Evolutionary conservation across 2,329 filamentous ascomycete genomes (phyloP), one percentile per base, ranked within the genome.

Genomic region (Botryotinia globosa): DNA sequence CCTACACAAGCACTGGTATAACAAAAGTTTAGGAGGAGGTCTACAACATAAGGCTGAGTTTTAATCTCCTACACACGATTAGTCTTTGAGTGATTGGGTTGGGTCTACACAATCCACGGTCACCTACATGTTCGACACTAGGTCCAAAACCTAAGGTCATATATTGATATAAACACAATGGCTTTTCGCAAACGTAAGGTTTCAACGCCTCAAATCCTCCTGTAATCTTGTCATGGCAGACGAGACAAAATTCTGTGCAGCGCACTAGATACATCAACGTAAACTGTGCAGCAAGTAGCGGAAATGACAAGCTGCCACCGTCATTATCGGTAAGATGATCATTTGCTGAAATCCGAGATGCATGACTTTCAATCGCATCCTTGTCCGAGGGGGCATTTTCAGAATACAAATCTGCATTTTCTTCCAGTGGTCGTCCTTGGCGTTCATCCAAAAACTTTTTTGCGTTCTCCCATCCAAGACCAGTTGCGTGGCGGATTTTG

Each of bases 181-280:
- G 85, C 54, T 87, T 88, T 45, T 89, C 88, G 80, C 94, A 98
- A 62, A 97, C 93, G 74, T 92, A 93, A 3, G 92, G 92, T 76
- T 92, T 93, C 74, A 94, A 84, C 2, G 91, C 88, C 77, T 91
- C 88, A 54, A 95, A 90, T 14, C 88, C 87, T 3, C 85, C 85
- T 3, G 86, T 85, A 51, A 93, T 86, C 76, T 87, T 90, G 76
- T 87, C 87, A 81, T 97, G 92, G 78, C 94, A 98, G 37, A 94
- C 90, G 71, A 97, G 86, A 81, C 94, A 98, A 81, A 95, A 97
- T 71, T 96, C 90, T 0, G 92, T 94, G 80, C 93, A 97, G 73
- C 89, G 90, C 12, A 92, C 87, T 74, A 97, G 89, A 77, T 94
- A 92, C 1, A 91, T 89, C 39, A 97, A 84, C 0, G 90, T 86